phyloP scores from a whole-genome alignment of 2,329 filamentous ascomycete genomes.

The Sclerotinia minor region DNA sequence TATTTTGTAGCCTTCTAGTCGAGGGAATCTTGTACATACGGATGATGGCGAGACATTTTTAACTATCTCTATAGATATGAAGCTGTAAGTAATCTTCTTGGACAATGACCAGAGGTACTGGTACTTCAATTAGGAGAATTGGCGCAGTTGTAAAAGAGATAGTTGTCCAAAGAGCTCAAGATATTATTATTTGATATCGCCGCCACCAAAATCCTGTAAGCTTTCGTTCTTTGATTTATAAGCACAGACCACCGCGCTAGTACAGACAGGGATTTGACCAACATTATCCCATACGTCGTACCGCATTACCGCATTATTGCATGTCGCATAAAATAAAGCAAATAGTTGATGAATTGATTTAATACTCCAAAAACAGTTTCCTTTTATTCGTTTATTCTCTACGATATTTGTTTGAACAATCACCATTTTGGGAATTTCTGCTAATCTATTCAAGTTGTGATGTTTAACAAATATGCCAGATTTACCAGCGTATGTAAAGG shows the following conservation, averaged over 20 bases:
- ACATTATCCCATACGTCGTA: constrained; percentile 6
- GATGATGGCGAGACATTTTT: constrained; percentile 53
- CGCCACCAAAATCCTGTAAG: constrained; percentile 27
- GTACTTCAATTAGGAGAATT: not conserved
- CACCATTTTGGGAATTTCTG: not conserved
- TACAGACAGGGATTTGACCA: constrained; percentile 6
- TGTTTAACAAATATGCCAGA: constrained; percentile 17
- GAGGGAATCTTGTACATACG: constrained; percentile 54
- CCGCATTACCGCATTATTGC: not conserved
- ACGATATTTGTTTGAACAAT: constrained; percentile 4
- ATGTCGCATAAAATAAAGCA: not conserved
- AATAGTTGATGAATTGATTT: not conserved
- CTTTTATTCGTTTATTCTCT: constrained; percentile 5
- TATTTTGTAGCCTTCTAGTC: constrained; percentile 18
- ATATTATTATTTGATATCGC: constrained; percentile 18
- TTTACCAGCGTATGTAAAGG: constrained; percentile 12
- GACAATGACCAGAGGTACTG: not conserved
- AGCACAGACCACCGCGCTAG: constrained; percentile 30
- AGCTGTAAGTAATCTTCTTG: not conserved
- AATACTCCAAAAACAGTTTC: not conserved
- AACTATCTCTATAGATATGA: constrained; percentile 9
- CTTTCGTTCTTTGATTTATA: constrained; percentile 28
- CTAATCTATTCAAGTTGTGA: constrained; percentile 17
- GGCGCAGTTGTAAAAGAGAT: not conserved
- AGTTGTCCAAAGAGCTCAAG: constrained; percentile 1